Base-by-base conservation (phyloP, 352 stramenopile genomes). In the Pythium utonaiense region DNA sequence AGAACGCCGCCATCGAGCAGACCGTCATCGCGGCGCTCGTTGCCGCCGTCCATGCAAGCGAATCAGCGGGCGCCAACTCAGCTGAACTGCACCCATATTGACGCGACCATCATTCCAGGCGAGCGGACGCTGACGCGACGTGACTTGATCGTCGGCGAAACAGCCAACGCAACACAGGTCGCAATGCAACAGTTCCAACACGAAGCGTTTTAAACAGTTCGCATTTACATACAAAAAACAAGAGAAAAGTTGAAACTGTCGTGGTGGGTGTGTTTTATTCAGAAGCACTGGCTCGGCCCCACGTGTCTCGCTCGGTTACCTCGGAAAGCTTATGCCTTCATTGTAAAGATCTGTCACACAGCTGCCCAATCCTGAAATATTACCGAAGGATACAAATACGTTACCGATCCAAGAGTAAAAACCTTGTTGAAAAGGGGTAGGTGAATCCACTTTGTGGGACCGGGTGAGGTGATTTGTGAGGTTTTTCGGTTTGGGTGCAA, bases 401-500 rank as follows among this genome's bases (percentile, higher is more conserved):
- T 59, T 62, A 58, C 62, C 55, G 56, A 64, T 70, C 62, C 19
- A 53, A 25, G 2, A 14, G 6, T 41, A 62, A 70, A 70, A 70
- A 64, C 62, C 62, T 62, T 16, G n/a, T 58, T 33, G 40, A 14
- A 33, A 53, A 64, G 62, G 62, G 62, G 14, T 70, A 62, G 62
- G 62, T 38, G 22, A 28, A 40, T 30, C 24, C 28, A 33, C 28
- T 33, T 33, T 33, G 28, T 19, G 25, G 8, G 10, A 19, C 40
- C n/a, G 10, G 12, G 6, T 24, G 34, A 12, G 28, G 38, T 65
- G 52, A 61, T 51, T 60, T 27, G 36, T 54, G 57, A 70, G 62
- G 62, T 70, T 70, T 65, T 70, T 54, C 25, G 21, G 52, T 13
- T 38, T 63, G 48, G 62, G 62, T 65, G 47, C 53, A 57, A 57